Evolutionary conservation across 495 filamentous ascomycete species (phyloP), one percentile per base, ranked within the genome.

Genomic region (Cairneyella variabilis): DNA sequence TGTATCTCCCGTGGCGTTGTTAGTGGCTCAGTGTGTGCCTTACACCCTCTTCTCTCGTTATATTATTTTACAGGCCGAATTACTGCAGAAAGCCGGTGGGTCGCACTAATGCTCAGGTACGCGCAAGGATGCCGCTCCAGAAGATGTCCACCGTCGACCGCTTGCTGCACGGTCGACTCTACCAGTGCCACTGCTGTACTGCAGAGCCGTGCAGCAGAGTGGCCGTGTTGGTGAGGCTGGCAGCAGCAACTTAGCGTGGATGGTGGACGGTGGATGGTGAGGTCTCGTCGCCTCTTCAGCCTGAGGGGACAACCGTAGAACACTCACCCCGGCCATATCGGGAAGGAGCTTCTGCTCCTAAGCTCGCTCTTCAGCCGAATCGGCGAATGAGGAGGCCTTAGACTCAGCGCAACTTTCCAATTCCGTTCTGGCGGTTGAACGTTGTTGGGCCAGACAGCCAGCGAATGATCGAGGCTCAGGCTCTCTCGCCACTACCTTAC

Each of bases 51-150:
- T 14, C 28, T 32, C 7, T 6, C 14, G 28, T 6, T 7, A 7
- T 6, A 7, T 6, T 32, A 32, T 32, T 32, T 32, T 32, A 32
- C 28, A 32, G 28, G 14, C 14, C 14, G 28, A 32, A 6, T 14
- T 32, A 7, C 48, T 51, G 48, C 48, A 40, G 48, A 5, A n/a
- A 40, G 12, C 11, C 42, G 25, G 50, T 11, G 8, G 26, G 40
- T 44, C 26, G 39, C 40, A 25, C 39, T 44, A 53, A 53, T 53
- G 38, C 50, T 53, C 50, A 53, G 50, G 50, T 53, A 55, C 53
- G 36, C 28, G 53, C 53, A 55, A 43, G 53, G 53, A 48, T 55
- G 17, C 17, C 22, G 34, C 44, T 41, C 36, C 53, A 55, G 43
- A 48, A 42, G 39, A n/a, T 8, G 30, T n/a, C n/a, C 30, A 40